phyloP scores from a whole-genome alignment of 805 yeast species.

The Wickerhamiella vanderwaltii region DNA sequence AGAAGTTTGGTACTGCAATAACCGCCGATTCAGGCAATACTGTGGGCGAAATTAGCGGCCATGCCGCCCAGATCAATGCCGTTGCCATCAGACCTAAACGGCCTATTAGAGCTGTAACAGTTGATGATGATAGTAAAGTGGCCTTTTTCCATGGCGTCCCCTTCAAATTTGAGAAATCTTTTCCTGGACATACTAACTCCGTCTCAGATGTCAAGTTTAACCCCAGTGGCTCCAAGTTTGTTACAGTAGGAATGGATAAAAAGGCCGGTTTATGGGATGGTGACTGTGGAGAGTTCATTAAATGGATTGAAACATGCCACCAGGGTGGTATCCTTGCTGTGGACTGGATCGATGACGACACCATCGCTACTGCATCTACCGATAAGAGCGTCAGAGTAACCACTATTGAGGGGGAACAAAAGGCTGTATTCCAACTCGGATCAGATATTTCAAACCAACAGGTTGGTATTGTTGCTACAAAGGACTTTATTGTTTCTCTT shows the following conservation, averaged over 20 bases:
- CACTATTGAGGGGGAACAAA: slow-evolving; percentile 36
- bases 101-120: slow-evolving; percentile 90
- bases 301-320: slow-evolving; percentile 40
- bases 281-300: slow-evolving; percentile 61
- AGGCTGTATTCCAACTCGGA: slow-evolving; percentile 32
- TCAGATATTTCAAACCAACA: slow-evolving; percentile 51
- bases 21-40: slow-evolving; percentile 92
- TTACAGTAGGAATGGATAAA: slow-evolving; percentile 79
- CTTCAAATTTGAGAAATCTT: slow-evolving; percentile 66
- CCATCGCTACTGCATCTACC: slow-evolving; percentile 66
- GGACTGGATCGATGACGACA: slow-evolving; percentile 50
- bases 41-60: slow-evolving; percentile 94
- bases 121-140: slow-evolving; percentile 73
- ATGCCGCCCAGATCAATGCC: slow-evolving; percentile 68
- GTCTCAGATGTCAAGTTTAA: slow-evolving; percentile 72
- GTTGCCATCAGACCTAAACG: slow-evolving; percentile 74
- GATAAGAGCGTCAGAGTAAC: slow-evolving; percentile 65
- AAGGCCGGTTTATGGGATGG: slow-evolving; percentile 72
- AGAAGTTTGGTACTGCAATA: slow-evolving; percentile 82
- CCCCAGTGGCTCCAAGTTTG: slow-evolving; percentile 62
- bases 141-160: slow-evolving; percentile 91
- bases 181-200: slow-evolving; percentile 64
- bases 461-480: slow-evolving; percentile 66
- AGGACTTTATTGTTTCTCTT: slow-evolving; percentile 48
- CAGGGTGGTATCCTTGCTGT: slow-evolving; percentile 73